These are phyloP conservation scores for Clonostachys rosea DNA, from an alignment of 2,329 filamentous ascomycete genomes.

Conservation along the genomic window DNA sequence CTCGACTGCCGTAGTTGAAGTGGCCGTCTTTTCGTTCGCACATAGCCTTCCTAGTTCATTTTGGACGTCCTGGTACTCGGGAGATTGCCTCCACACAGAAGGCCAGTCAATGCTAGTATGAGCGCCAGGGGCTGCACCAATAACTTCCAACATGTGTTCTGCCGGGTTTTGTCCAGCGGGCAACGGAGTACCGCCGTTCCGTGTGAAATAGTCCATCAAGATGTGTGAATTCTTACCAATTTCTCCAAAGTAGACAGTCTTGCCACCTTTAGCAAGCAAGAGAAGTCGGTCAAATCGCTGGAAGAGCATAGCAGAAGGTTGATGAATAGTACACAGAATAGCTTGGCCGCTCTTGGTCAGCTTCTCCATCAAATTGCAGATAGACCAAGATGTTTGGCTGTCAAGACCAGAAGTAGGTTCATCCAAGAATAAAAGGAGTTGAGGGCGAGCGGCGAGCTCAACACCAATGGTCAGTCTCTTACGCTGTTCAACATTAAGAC, in stretches of 20 bases:
- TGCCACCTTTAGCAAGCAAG: slow-evolving; percentile 56
- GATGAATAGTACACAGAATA: slow-evolving; percentile 46
- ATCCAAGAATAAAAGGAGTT: slow-evolving; percentile 52
- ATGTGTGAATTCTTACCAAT: slow-evolving; percentile 50
- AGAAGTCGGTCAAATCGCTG: slow-evolving; percentile 51
- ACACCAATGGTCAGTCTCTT: slow-evolving; percentile 55
- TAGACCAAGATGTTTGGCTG: slow-evolving; percentile 54
- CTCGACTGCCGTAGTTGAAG: not conserved
- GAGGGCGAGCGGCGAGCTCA: slow-evolving; percentile 46
- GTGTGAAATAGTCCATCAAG: slow-evolving; percentile 56
- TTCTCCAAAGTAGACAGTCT: slow-evolving; percentile 62
- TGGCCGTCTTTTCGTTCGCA: not conserved
- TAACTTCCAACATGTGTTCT: slow-evolving; percentile 60
- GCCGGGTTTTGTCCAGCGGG: slow-evolving; percentile 58
- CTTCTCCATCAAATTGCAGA: slow-evolving; percentile 52
- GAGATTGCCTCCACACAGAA: slow-evolving; percentile 46
- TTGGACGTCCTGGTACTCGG: slow-evolving; percentile 45
- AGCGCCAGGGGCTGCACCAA: slow-evolving; percentile 53
- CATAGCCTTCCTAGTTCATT: slow-evolving; percentile 30
- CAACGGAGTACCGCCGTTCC: slow-evolving; percentile 53
- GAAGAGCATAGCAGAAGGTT: slow-evolving; percentile 42
- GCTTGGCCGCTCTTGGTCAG: slow-evolving; percentile 45
- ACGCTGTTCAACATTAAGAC: slow-evolving; percentile 54
- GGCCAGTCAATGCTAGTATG: slow-evolving; percentile 54
- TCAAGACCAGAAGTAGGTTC: slow-evolving; percentile 56